Evolutionary conservation across 192 early-diverging fungal species (phyloP), one percentile per base, ranked within the genome.

Genomic region (Lunasporangiospora selenospora): DNA sequence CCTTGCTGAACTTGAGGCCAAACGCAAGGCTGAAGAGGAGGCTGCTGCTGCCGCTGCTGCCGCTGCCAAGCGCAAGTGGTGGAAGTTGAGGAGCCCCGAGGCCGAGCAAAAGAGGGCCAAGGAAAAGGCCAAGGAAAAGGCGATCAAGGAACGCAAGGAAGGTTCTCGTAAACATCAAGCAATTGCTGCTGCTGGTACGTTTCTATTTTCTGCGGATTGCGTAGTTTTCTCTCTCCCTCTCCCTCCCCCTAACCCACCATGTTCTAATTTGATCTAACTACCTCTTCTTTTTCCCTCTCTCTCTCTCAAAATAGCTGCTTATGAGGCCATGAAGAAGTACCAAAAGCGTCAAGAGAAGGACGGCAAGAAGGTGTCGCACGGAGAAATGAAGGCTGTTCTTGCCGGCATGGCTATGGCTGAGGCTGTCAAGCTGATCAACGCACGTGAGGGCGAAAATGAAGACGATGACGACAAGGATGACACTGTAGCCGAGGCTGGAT

Each of bases 401-500:
- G 76, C 65, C 6, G 76, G 65, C 27, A 77, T 77, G 59, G 76
- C 76, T 2, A 77, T 77, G 76, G 76, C 76, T n/a, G 76, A 77
- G 40, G 61, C 60, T 8, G 61, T 77, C 43, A 77, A 77, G 56
- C 24, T 77, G 15, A 54, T 67, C 42, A 63, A 76, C 16, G 38
- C 24, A 3, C 66, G 66, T 26, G 40, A 64, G n/a, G 60, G 59
- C 36, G 59, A 67, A 18, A 66, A 69, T 15, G 66, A 77, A 34
- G 65, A 64, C 27, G 65, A 77, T 21, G 60, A 63, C 8, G 54
- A 23, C 46, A 58, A 58, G 47, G 65, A 64, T n/a, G 65, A 77
- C 12, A 53, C 61, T 19, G 76, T 69, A 12, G 65, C 65, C 37
- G 65, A 67, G 31, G 76, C 76, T 30, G 69, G 69, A 16, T 73